These are phyloP conservation scores for Leptomonas seymouri DNA, from an alignment of 208 protist genomes.

Conservation along the genomic window DNA sequence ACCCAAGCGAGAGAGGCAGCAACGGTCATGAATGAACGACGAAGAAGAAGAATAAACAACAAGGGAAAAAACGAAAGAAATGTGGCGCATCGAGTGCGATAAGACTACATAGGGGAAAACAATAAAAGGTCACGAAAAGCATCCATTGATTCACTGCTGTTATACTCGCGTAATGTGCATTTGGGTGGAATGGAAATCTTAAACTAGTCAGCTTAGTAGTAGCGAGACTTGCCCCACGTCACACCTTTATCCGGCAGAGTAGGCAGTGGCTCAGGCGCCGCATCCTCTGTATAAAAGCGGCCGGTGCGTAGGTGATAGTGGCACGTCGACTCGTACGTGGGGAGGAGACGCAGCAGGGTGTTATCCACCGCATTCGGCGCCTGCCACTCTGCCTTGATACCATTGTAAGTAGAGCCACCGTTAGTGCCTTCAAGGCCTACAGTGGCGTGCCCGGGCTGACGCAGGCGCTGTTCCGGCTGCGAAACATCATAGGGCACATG, in stretches of 20 bases:
- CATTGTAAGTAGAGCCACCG: constrained; percentile 70
- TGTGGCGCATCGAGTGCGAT: neutral
- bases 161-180: neutral
- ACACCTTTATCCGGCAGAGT: constrained; percentile 71
- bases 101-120: neutral
- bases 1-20: too few species aligned
- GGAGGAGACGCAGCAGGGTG: constrained; percentile 70
- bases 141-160: neutral
- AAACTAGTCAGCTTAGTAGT: constrained; percentile 27
- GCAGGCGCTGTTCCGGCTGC: constrained; percentile 57
- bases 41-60: neutral
- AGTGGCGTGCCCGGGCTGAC: constrained; percentile 57
- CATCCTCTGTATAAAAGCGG: constrained; percentile 69
- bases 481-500: constrained; percentile 54
- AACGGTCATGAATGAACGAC: neutral
- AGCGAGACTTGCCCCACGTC: constrained; percentile 71
- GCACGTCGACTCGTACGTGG: constrained; percentile 77
- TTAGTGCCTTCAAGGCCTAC: constrained; percentile 42
- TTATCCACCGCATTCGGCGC: constrained; percentile 64
- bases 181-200: too few species aligned
- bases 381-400: constrained; percentile 48
- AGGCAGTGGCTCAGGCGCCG: constrained; percentile 57
- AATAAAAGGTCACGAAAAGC: neutral
- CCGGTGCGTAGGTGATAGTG: constrained; percentile 83
- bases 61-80: neutral